Evolutionary conservation across 352 stramenopile genomes (phyloP), one percentile per base, ranked within the genome.

Genomic region (Phytophthora palmivora): DNA sequence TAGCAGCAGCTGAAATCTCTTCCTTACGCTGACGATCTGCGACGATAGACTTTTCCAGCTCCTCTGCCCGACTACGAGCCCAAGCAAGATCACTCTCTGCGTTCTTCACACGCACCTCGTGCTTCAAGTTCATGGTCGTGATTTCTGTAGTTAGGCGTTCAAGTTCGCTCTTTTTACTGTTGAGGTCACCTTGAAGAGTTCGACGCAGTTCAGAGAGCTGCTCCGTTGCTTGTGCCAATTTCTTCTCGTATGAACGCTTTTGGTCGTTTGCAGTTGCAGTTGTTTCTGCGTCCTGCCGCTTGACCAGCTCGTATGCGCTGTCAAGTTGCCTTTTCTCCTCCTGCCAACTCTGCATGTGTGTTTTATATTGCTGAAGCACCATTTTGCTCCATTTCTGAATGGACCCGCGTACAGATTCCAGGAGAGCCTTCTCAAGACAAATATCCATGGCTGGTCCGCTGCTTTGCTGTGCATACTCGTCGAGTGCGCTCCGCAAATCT

Each of bases 121-220:
- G 79, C 64, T 88, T 89, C 45, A 77, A 38, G n/a, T 76, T 71
- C 72, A 87, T 84, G 26, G 76, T 84, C n/a, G 59, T 49, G 50
- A 87, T 69, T 14, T 85, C 78, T 16, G 28, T 76, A 24, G 41
- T 66, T 18, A 87, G 53, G 4, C 73, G 63, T 19, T 85, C 73
- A 0, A 88, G 58, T 43, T 85, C 74, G 14, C 47, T 58, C 54
- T 84, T 85, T 38, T 79, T 82, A 37, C 47, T 54, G 45, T 83
- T 74, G 22, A 89, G 54, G 9, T 89, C 82, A 8, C 65, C 62
- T 15, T 71, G 65, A 1, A 91, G 49, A 12, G 38, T 53, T 9
- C 65, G 60, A 15, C 81, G 81, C 38, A 91, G 26, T 16, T 87
- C 74, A 12, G 76, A 76, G 11, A 89, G 69, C 55, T 86, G 45